These are phyloP conservation scores for Fusarium sp. DNA, from an alignment of 2,329 filamentous ascomycete genomes.

Conservation along the genomic window DNA sequence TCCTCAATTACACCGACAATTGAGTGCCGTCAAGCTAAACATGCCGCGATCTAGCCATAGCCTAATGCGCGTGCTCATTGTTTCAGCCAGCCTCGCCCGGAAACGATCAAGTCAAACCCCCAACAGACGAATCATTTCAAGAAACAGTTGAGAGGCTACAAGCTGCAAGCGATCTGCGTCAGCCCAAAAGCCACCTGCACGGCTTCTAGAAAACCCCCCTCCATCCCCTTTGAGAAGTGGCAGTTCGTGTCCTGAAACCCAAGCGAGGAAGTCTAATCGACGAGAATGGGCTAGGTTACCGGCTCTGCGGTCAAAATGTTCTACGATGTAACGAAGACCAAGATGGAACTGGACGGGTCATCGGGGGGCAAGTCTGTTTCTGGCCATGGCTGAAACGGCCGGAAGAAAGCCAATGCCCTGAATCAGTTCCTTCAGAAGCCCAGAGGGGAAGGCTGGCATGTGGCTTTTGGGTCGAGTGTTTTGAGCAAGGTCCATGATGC, in stretches of 20 bases:
- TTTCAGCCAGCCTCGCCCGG: neutral
- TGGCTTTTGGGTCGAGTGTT: conserved; percentile 1
- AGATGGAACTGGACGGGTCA: conserved; percentile 10
- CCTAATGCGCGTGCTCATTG: neutral
- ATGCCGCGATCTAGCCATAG: neutral
- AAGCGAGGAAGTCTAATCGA: conserved; percentile 31
- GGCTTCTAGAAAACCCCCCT: conserved; percentile 6
- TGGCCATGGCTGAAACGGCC: conserved; percentile 36
- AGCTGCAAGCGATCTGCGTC: conserved; percentile 1
- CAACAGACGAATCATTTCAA: neutral
- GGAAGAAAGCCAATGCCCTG: conserved; percentile 12
- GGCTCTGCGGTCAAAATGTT: conserved; percentile 29
- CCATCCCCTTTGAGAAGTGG: neutral
- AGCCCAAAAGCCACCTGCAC: neutral
- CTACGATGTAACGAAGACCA: conserved; percentile 17
- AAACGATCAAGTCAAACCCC: neutral
- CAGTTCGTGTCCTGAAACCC: conserved; percentile 32
- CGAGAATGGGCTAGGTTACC: conserved; percentile 32
- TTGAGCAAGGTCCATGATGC: neutral
- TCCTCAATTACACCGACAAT: neutral
- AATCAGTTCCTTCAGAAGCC: neutral
- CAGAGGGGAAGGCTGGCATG: neutral
- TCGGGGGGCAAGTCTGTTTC: conserved; percentile 31
- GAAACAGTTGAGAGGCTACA: neutral
- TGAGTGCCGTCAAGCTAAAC: neutral